Base-by-base conservation (phyloP, 257 asterid genomes). In the Nicotiana noctiflora region DNA sequence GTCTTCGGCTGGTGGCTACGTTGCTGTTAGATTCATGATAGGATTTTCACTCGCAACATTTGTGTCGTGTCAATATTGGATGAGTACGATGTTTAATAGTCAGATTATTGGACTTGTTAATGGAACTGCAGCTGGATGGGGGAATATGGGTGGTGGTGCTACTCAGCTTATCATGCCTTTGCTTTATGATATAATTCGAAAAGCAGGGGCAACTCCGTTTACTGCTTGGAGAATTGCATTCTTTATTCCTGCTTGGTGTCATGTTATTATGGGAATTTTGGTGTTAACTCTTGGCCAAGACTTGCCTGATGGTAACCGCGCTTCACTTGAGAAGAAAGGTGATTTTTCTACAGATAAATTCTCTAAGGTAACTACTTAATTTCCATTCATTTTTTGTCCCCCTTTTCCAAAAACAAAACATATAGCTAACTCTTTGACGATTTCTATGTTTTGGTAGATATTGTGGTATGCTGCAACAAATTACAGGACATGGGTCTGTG, bases 91-190 rank as follows among this genome's bases (percentile, higher is more conserved):
- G 81, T 78, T 78, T 25, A 78, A 78, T 63, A 44, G 75, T 0
- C 29, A 78, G 12, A 78, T 78, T 32, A 81, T 81, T 63, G 83
- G 83, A 0, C 80, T 81, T 27, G 83, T 81, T 17, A 81, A 81
- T 14, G 83, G 83, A 5, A 79, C 70, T 15, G 65, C 80, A 8
- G 83, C 83, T 4, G 83, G 83, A 32, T 81, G 83, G 83, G 80
- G 83, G 3, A 79, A 81, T 6, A 70, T 81, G 83, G 83, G 83
- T 18, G 83, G 83, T 12, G 83, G 83, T 25, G 83, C 29, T 14
- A 81, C 83, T n/a, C 83, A 81, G 17, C 67, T 81, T n/a, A 37
- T 81, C 8, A 81, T 81, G 83, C 83, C 83, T 21, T 70, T 81
- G 46, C 83, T 81, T 11, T 81, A 23, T 13, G 80, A 59, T 29